Conservation (phyloP, 2,329 filamentous ascomycete genomes). For the Arthrobotrys pseudoclavata region DNA sequence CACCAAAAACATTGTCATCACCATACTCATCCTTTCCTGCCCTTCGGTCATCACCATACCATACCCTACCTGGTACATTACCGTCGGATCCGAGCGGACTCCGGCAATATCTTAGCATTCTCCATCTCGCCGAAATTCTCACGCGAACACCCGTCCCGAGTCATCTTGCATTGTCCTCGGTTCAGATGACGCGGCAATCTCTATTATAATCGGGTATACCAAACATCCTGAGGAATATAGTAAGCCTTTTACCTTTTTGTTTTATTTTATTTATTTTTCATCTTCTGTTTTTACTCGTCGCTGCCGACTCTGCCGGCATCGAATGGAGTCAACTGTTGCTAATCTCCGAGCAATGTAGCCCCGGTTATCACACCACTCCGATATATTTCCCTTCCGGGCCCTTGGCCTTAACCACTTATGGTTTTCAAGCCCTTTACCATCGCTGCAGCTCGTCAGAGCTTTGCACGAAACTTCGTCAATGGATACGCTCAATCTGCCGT, state of each 20-base stretch:
- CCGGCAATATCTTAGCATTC: neutral
- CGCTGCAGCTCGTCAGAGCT: conserved; percentile 93
- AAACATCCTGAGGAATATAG: conserved; percentile 57
- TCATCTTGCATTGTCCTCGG: conserved; percentile 1
- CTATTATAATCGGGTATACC: conserved; percentile 50
- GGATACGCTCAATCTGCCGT: conserved; percentile 98
- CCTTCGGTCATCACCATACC: conserved; percentile 10
- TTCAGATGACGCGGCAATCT: conserved; percentile 59
- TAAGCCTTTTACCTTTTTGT: conserved; percentile 15
- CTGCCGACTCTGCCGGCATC: neutral
- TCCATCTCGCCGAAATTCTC: conserved; percentile 20
- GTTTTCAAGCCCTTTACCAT: conserved; percentile 76
- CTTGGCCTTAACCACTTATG: conserved; percentile 54
- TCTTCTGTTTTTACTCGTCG: neutral
- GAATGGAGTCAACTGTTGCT: neutral
- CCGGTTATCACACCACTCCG: conserved; percentile 24
- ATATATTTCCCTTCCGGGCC: conserved; percentile 39
- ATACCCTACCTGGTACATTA: neutral
- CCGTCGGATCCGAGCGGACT: conserved; percentile 47
- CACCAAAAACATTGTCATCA: conserved; percentile 5
- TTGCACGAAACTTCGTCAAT: conserved; percentile 96
- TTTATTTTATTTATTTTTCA: neutral
- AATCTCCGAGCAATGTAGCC: conserved; percentile 22
- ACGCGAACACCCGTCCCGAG: neutral
- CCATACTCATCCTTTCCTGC: conserved; percentile 2